Percentiles rank a stretch among this genome's conserved stretches.
phyloP scores from a whole-genome alignment of 2,329 filamentous ascomycete genomes.

The Cladosporium sp. region DNA sequence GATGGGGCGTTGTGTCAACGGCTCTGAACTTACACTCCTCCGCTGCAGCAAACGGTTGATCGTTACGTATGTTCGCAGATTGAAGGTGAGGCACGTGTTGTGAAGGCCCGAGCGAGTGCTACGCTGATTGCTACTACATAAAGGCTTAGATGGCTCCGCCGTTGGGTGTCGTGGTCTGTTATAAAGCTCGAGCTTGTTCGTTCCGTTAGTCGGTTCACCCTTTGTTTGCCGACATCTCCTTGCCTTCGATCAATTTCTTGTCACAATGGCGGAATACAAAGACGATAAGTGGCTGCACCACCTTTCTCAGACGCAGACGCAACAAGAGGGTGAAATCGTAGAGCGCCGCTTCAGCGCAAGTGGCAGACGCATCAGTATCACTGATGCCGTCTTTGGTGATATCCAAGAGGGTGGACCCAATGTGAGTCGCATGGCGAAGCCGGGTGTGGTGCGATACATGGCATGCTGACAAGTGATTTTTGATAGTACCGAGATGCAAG shows the following conservation, averaged over 20 bases:
- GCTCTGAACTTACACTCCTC: background rate
- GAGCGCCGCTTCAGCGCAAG: conserved; percentile 14
- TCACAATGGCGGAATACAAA: conserved; percentile 10
- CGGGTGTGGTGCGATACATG: conserved; percentile 18
- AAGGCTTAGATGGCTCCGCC: background rate
- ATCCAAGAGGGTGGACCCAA: conserved; percentile 23
- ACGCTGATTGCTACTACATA: background rate
- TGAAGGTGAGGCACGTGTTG: background rate
- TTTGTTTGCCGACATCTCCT: background rate
- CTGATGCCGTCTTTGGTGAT: conserved; percentile 26
- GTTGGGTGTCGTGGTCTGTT: background rate
- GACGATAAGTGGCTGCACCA: conserved; percentile 13
- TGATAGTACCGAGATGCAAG: conserved; percentile 3
- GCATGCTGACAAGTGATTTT: background rate
- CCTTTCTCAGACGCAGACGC: background rate
- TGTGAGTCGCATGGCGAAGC: background rate
- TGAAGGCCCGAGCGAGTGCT: background rate
- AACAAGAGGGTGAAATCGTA: conserved; percentile 4
- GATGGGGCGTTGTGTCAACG: conserved; percentile 9
- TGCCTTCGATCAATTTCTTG: too few species aligned
- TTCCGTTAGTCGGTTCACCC: background rate
- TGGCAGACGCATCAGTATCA: conserved; percentile 9
- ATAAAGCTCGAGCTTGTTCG: background rate
- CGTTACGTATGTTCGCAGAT: background rate
- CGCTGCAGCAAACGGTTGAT: background rate